phyloP scores from a whole-genome alignment of 768 basidiomycete species.

The Thelephora ganbajun region DNA sequence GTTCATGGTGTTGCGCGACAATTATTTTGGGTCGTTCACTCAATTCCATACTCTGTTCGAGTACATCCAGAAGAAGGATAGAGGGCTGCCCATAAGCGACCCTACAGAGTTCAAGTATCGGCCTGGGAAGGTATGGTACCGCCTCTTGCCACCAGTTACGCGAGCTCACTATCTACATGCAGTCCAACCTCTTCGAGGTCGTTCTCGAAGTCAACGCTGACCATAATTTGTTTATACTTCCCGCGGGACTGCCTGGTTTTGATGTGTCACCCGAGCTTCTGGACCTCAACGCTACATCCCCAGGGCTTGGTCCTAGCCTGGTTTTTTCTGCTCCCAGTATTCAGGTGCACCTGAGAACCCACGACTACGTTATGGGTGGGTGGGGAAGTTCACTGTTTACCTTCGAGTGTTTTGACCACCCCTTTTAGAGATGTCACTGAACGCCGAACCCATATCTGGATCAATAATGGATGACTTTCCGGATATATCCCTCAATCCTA shows the following conservation, averaged over 20 bases:
- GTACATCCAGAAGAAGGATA: constrained; percentile 57
- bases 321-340: constrained; percentile 49
- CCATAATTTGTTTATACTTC: constrained; percentile 43
- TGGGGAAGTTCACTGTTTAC: neutral
- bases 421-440: constrained; percentile 60
- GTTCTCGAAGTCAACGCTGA: constrained; percentile 40
- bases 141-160: neutral
- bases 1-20: constrained; percentile 80
- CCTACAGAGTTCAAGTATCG: constrained; percentile 71
- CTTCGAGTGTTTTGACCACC: neutral
- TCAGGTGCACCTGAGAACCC: constrained; percentile 62
- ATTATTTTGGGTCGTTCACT: constrained; percentile 90
- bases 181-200: constrained; percentile 80
- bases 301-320: constrained; percentile 38
- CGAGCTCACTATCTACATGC: neutral
- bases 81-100: constrained; percentile 57
- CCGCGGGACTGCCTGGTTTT: constrained; percentile 55
- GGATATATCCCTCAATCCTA: constrained; percentile 23
- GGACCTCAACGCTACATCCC: constrained; percentile 13
- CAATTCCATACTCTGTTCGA: constrained; percentile 83
- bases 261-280: constrained; percentile 21
- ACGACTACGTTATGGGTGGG: constrained; percentile 84
- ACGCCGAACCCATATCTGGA: constrained; percentile 47
- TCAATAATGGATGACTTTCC: constrained; percentile 32
- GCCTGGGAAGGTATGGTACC: constrained; percentile 46